These are phyloP conservation scores for Tuber calosporum DNA, from an alignment of 495 filamentous ascomycete genomes.

Conservation along the genomic window DNA sequence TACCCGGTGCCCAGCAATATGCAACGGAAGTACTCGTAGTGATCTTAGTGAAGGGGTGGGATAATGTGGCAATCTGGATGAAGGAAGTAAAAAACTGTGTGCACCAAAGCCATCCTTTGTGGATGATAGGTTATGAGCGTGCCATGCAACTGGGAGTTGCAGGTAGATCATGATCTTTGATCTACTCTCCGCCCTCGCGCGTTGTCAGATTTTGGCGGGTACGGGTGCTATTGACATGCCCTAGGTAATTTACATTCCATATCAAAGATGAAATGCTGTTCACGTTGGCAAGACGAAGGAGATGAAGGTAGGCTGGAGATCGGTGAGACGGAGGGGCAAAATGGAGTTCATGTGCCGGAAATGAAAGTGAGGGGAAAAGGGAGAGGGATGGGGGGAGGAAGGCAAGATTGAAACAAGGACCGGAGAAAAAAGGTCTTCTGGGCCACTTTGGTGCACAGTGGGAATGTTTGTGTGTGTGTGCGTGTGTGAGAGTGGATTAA, in stretches of 20 bases:
- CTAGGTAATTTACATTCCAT: neutral
- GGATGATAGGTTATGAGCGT: conserved; percentile 4
- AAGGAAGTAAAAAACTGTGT: neutral
- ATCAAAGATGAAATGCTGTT: neutral
- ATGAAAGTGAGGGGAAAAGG: neutral
- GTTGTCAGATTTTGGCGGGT: neutral
- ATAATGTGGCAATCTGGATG: neutral
- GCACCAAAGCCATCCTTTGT: neutral
- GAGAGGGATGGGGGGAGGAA: neutral
- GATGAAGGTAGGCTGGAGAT: neutral
- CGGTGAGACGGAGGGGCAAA: neutral
- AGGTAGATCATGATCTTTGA: neutral
- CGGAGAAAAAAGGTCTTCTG: neutral
- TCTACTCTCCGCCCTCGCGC: neutral
- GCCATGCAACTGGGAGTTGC: conserved; percentile 1
- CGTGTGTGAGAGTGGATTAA: neutral
- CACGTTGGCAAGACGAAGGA: neutral
- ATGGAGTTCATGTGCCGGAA: neutral
- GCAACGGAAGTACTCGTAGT: neutral
- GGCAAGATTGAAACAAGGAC: neutral
- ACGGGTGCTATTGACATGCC: neutral
- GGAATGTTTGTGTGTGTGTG: neutral
- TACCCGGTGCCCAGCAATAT: neutral
- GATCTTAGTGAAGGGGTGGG: neutral
- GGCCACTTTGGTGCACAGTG: neutral